Percentiles rank a stretch among this genome's conserved stretches.
Evolutionary conservation across 257 asterid species (phyloP).

Genomic region (Plantago elongata): DNA sequence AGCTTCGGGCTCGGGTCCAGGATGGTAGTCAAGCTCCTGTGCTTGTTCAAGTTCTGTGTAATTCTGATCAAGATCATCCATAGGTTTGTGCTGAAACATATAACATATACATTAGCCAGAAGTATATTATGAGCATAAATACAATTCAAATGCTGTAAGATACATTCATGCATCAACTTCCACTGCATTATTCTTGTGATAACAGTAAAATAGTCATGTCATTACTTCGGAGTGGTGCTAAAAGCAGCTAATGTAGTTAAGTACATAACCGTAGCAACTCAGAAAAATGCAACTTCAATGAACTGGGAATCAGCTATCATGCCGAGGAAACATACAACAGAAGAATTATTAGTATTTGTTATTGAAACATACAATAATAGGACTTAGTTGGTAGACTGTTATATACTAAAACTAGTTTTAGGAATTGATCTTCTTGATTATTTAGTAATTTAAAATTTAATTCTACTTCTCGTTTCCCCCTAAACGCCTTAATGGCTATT

Average conservation of each 20-base stretch:
- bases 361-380: no score
- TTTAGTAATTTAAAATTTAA: no score
- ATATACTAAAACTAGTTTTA: no score
- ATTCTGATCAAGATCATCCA: conserved; percentile 56
- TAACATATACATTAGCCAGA: conserved; percentile 12
- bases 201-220: not conserved
- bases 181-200: not conserved
- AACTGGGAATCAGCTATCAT: no score
- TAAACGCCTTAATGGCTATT: no score
- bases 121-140: not conserved
- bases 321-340: no score
- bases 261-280: no score
- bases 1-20: conserved; percentile 11
- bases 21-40: conserved; percentile 23
- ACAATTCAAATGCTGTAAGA: conserved; percentile 12
- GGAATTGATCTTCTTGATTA: no score
- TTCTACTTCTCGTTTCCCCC: no score
- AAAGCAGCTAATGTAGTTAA: not conserved
- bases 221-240: conserved; percentile 1
- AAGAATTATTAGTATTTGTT: no score
- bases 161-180: not conserved
- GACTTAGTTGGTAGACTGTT: no score
- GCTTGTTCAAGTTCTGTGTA: conserved; percentile 28
- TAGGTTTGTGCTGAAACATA: conserved; percentile 22
- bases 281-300: no score